These are phyloP conservation scores for Ustilago trichophora DNA, from an alignment of 1,284 basidiomycete genomes.

Conservation along the genomic window DNA sequence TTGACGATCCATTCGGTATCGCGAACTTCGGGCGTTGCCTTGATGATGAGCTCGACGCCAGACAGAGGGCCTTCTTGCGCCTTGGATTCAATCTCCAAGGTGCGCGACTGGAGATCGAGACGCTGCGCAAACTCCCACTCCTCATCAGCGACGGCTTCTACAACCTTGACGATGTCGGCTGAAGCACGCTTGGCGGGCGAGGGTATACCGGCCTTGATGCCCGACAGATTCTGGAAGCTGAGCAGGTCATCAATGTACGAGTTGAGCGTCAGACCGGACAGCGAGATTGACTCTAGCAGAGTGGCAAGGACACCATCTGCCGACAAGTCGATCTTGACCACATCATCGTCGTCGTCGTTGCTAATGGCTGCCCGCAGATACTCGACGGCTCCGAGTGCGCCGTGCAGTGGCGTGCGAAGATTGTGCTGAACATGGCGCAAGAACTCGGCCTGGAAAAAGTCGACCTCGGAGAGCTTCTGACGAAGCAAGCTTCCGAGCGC, in stretches of 20 bases:
- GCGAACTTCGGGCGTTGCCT: conserved; percentile 21
- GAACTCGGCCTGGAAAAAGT: conserved; percentile 53
- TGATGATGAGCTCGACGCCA: conserved; percentile 48
- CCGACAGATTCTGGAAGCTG: conserved; percentile 52
- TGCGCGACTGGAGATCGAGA: conserved; percentile 27
- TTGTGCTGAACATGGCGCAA: conserved; percentile 54
- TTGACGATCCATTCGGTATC: conserved; percentile 29
- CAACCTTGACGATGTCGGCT: conserved; percentile 29
- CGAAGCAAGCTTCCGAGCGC: conserved; percentile 38
- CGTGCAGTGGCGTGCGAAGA: conserved; percentile 55
- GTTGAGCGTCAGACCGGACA: conserved; percentile 50
- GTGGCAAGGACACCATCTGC: conserved; percentile 43
- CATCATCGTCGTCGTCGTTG: conserved; percentile 21
- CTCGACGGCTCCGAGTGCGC: conserved; percentile 55
- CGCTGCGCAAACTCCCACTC: conserved; percentile 50
- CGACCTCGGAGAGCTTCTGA: conserved; percentile 42
- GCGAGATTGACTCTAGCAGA: conserved; percentile 47
- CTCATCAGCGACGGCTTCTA: conserved; percentile 50
- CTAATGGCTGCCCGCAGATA: conserved; percentile 40
- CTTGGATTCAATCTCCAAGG: conserved; percentile 18
- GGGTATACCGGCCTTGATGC: conserved; percentile 15
- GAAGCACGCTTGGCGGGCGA: conserved; percentile 9
- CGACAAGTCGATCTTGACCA: conserved; percentile 35
- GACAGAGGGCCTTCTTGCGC: conserved; percentile 11
- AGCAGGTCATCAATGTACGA: conserved; percentile 57